These are phyloP conservation scores for Teunomyces panamensis DNA, from an alignment of 805 yeast species.

Conservation along the genomic window DNA sequence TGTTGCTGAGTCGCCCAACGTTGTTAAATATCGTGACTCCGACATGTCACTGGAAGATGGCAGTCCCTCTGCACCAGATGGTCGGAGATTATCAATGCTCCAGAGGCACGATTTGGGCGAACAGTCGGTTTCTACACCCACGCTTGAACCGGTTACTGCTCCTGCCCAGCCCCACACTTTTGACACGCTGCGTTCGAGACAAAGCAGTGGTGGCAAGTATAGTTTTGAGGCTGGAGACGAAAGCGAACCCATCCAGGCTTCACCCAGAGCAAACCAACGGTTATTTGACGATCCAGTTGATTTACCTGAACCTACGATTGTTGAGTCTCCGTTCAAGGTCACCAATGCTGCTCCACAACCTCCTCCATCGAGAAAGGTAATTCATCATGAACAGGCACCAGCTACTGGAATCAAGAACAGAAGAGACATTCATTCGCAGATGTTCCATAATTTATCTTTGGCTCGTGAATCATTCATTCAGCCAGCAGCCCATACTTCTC, in stretches of 20 bases:
- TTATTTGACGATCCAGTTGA: not conserved
- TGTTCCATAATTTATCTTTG: conserved; percentile 44
- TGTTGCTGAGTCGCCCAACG: conserved; percentile 30
- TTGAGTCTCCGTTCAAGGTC: conserved; percentile 5
- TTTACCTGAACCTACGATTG: conserved; percentile 8
- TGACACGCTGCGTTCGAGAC: conserved; percentile 13
- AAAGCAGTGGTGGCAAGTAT: conserved; percentile 19
- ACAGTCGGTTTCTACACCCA: not conserved
- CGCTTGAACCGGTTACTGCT: not conserved
- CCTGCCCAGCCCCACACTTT: not conserved
- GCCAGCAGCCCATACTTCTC: conserved; percentile 5
- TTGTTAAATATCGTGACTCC: conserved; percentile 28
- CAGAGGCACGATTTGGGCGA: conserved; percentile 30
- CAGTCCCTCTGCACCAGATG: conserved; percentile 12
- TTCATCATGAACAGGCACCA: conserved; percentile 19
- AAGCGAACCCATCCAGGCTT: conserved; percentile 24
- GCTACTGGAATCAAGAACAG: conserved; percentile 24
- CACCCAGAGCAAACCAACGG: conserved; percentile 19
- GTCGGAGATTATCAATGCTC: conserved; percentile 29
- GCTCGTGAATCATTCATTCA: conserved; percentile 27
- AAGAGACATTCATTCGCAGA: conserved; percentile 44
- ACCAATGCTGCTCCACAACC: conserved; percentile 39
- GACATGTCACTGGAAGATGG: conserved; percentile 32
- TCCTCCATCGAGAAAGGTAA: conserved; percentile 56
- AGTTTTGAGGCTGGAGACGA: conserved; percentile 44